Evolutionary conservation across 306 rosid genomes (phyloP), one percentile per base, ranked within the genome.

Genomic region (Canavalia gladiata): DNA sequence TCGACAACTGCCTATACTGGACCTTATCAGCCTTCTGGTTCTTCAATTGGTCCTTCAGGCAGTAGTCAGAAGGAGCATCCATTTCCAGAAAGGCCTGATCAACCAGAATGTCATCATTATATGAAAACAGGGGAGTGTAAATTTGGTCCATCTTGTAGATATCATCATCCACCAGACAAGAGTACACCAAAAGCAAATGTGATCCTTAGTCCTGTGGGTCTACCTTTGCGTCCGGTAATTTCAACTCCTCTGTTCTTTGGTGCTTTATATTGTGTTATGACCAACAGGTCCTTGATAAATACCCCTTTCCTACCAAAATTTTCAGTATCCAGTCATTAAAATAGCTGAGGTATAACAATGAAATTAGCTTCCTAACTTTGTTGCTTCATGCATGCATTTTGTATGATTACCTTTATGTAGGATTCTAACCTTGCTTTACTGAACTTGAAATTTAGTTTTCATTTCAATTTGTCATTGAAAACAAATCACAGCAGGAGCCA

Each of bases 71-170:
- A 87, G 87, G 98, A 96, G 80, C 88, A 76, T 18, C 76, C 90
- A 39, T 90, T 81, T 86, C 99, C 99, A 1, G 95, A 96, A 76
- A 92, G 99, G 86, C 99, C 98, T 37, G 98, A 94, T 35, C 98
- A 96, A 78, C 94, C 86, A 56, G 98, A 94, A 69, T 96, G 99
- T 69, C 98, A 89, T 80, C 80, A 92, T 87, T 96, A 88, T 84
- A 64, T 96, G 94, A 96, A 87, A 94, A 96, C 99, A 12, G 99
- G 99, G 86, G 97, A 92, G 57, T 96, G 99, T 86, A 96, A 91
- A 91, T 94, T 86, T 85, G 99, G 98, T 74, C 89, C 97, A 57
- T 94, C 98, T 4, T 96, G 99, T 89, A 94, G 89, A 92, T 96
- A 96, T 86, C 99, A 96, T 87, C 99, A 96, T 82, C 99, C 98